Percentiles rank a stretch among this genome's conserved stretches.
Evolutionary conservation across 495 filamentous ascomycete species (phyloP).

Genomic region (Penicillium flavigenum): DNA sequence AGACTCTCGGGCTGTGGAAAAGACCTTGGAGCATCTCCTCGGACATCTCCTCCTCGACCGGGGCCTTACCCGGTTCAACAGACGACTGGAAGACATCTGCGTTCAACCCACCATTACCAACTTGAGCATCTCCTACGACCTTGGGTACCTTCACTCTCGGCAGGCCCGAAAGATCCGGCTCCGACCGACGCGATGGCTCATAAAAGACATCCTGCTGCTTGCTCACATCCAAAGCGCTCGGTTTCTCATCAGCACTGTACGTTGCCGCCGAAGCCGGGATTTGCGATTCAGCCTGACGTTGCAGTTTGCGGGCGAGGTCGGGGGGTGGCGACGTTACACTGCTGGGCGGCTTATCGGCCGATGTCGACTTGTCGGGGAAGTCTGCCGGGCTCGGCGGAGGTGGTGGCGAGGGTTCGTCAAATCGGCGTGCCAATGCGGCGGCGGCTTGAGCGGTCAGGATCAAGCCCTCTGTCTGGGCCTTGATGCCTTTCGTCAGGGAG

Average conservation of each 20-base stretch:
- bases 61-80: slow-evolving; percentile 19
- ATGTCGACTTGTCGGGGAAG: slow-evolving; percentile 19
- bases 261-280: slow-evolving; percentile 50
- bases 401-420: slow-evolving; percentile 47
- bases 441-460: slow-evolving; percentile 65
- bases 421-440: slow-evolving; percentile 54
- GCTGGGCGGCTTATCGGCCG: slow-evolving; percentile 7
- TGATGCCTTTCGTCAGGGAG: slow-evolving; percentile 66
- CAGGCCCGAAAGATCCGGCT: slow-evolving; percentile 52
- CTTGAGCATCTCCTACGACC: slow-evolving; percentile 46
- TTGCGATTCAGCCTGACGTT: slow-evolving; percentile 54
- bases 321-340: slow-evolving; percentile 25
- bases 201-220: slow-evolving; percentile 61
- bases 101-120: slow-evolving; percentile 48
- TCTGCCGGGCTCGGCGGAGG: slow-evolving; percentile 21
- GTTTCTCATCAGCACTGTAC: slow-evolving; percentile 24
- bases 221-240: slow-evolving; percentile 36
- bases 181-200: slow-evolving; percentile 44
- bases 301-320: slow-evolving; percentile 43
- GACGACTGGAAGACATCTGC: slow-evolving; percentile 56
- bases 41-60: slow-evolving; percentile 44
- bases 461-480: slow-evolving; percentile 61
- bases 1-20: slow-evolving; percentile 61
- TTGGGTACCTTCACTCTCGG: slow-evolving; percentile 62
- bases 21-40: slow-evolving; percentile 60